These are phyloP conservation scores for Candida multigemmis DNA, from an alignment of 805 yeast genomes.

Conservation along the genomic window DNA sequence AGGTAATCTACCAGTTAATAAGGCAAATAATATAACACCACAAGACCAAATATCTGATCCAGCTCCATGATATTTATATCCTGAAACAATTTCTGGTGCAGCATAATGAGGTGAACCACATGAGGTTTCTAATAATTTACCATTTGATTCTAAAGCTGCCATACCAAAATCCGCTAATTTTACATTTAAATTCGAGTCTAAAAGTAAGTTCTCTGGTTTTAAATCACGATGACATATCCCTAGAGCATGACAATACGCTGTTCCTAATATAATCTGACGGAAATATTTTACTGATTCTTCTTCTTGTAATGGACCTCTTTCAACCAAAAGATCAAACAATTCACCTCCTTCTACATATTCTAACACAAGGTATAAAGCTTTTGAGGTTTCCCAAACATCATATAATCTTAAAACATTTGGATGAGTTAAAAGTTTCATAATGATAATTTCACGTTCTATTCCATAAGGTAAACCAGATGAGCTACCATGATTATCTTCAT, in stretches of 20 bases:
- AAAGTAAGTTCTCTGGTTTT: conserved; percentile 69
- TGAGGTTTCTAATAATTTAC: conserved; percentile 63
- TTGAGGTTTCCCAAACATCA: conserved; percentile 97
- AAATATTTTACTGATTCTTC: conserved; percentile 69
- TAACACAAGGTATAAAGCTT: conserved; percentile 70
- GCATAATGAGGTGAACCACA: conserved; percentile 90
- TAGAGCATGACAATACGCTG: conserved; percentile 71
- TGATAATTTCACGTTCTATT: conserved; percentile 92
- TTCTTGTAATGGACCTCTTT: conserved; percentile 63
- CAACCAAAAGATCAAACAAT: conserved; percentile 64
- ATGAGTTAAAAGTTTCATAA: conserved; percentile 91
- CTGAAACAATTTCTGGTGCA: conserved; percentile 79
- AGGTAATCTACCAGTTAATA: conserved; percentile 73
- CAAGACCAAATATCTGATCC: conserved; percentile 88
- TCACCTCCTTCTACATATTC: conserved; percentile 91
- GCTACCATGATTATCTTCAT: conserved; percentile 24
- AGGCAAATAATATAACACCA: conserved; percentile 73
- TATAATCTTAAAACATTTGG: conserved; percentile 88
- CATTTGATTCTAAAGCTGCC: conserved; percentile 77
- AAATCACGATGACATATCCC: conserved; percentile 77
- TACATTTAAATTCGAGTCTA: conserved; percentile 59
- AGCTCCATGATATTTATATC: conserved; percentile 71
- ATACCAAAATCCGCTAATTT: conserved; percentile 84
- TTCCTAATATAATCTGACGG: conserved; percentile 70
- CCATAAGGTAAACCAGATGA: conserved; percentile 73